Evolutionary conservation across 257 asterid species (phyloP).

Genomic region (Petunia axillaris): DNA sequence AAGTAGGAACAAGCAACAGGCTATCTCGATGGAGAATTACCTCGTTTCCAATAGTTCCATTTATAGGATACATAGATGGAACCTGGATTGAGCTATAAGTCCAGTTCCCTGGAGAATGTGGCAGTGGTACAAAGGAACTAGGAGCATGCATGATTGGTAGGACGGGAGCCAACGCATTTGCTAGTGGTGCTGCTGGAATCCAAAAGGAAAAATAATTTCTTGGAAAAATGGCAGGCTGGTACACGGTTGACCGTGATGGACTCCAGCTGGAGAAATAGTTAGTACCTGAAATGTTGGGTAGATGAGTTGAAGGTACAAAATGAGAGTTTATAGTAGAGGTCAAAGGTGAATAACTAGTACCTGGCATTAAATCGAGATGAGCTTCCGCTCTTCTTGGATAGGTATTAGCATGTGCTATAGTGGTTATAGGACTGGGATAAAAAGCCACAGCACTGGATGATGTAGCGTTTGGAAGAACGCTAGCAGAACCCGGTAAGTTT

Average conservation of each 20-base stretch:
- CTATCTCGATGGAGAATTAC: not conserved
- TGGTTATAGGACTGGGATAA: not conserved
- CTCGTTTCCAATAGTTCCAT: not conserved
- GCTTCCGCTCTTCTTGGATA: not conserved
- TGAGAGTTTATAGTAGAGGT: too few species aligned
- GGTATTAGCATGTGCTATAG: not conserved
- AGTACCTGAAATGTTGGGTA: not conserved
- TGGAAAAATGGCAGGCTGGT: not conserved
- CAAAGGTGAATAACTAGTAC: too few species aligned
- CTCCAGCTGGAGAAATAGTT: not conserved
- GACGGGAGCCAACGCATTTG: not conserved
- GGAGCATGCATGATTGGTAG: not conserved
- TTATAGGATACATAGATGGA: not conserved
- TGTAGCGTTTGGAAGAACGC: not conserved
- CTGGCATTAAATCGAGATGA: not conserved
- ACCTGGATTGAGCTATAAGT: not conserved
- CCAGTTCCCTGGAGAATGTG: not conserved
- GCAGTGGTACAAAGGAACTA: not conserved
- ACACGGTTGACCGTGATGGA: not conserved
- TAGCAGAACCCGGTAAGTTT: too few species aligned
- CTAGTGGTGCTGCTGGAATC: not conserved
- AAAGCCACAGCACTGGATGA: not conserved
- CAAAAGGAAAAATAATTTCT: constrained; percentile 8
- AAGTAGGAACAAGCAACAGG: not conserved
- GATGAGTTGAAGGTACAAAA: too few species aligned